phyloP scores from a whole-genome alignment of 768 basidiomycete species.

The Mycena leptocephala region DNA sequence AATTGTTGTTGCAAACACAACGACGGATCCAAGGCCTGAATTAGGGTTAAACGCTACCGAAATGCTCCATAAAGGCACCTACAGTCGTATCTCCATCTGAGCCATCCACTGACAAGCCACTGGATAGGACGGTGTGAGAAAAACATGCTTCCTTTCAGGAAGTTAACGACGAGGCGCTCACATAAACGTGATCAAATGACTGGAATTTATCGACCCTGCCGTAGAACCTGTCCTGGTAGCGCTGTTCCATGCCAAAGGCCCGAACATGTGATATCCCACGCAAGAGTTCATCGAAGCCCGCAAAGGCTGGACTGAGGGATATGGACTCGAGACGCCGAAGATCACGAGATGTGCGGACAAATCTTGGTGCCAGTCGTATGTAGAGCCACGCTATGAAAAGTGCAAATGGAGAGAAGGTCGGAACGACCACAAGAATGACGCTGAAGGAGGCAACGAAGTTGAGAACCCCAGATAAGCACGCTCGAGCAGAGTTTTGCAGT shows the following conservation, averaged over 20 bases:
- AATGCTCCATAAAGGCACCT: neutral
- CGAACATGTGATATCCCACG: conserved; percentile 78
- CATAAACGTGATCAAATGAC: conserved; percentile 81
- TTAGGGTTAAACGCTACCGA: neutral
- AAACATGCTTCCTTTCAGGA: conserved; percentile 36
- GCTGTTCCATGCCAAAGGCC: conserved; percentile 80
- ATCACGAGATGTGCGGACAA: conserved; percentile 76
- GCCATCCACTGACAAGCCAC: conserved; percentile 82
- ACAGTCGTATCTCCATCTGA: conserved; percentile 84
- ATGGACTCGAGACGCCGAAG: conserved; percentile 78
- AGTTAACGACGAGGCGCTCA: conserved; percentile 51
- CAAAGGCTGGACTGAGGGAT: conserved; percentile 80
- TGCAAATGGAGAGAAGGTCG: conserved; percentile 77
- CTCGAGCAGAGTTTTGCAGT: conserved; percentile 69
- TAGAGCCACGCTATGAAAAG: conserved; percentile 81
- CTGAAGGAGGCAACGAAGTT: conserved; percentile 76
- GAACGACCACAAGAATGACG: conserved; percentile 76
- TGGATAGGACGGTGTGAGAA: conserved; percentile 39
- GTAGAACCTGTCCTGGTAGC: conserved; percentile 79
- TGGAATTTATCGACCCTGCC: conserved; percentile 77
- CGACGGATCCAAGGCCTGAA: conserved; percentile 77
- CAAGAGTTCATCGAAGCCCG: conserved; percentile 81
- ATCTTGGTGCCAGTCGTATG: conserved; percentile 73
- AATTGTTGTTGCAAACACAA: conserved; percentile 79
- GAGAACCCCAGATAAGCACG: conserved; percentile 70